phyloP scores from a whole-genome alignment of 73 alveolate species.

The Stentor coeruleus region DNA sequence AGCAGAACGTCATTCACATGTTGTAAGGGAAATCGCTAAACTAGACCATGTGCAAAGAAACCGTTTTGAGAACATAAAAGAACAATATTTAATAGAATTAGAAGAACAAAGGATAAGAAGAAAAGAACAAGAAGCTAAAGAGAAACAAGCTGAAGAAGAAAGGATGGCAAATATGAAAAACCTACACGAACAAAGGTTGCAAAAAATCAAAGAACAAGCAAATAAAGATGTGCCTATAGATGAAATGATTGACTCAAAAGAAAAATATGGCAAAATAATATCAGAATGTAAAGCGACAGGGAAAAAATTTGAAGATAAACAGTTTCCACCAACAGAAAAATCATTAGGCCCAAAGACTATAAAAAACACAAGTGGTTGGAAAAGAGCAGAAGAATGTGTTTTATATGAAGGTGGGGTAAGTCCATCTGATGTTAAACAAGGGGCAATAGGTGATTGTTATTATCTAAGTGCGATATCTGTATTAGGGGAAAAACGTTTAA shows the following conservation, averaged over 20 bases:
- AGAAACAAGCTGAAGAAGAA: constrained; percentile 37
- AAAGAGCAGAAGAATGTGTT: constrained; percentile 49
- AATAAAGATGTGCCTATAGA: constrained; percentile 7
- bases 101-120: constrained; percentile 49
- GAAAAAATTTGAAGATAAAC: constrained; percentile 42
- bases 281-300: constrained; percentile 35
- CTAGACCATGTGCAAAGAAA: constrained; percentile 50
- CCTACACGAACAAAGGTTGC: constrained; percentile 34
- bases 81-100: constrained; percentile 37
- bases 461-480: constrained; percentile 69
- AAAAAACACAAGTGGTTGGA: constrained; percentile 51
- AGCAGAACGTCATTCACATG: constrained; percentile 38
- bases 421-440: constrained; percentile 59
- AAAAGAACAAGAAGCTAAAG: constrained; percentile 54
- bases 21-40: constrained; percentile 32
- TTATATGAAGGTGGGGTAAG: constrained; percentile 45
- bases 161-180: constrained; percentile 41
- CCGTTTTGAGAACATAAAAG: constrained; percentile 39
- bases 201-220: constrained; percentile 25
- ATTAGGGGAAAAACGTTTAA: constrained; percentile 45
- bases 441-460: constrained; percentile 77
- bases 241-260: constrained; percentile 52
- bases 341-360: constrained; percentile 42
- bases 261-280: constrained; percentile 47
- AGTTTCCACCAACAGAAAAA: constrained; percentile 40